phyloP scores from a whole-genome alignment of 768 basidiomycete species.

The Galerina sulciceps region DNA sequence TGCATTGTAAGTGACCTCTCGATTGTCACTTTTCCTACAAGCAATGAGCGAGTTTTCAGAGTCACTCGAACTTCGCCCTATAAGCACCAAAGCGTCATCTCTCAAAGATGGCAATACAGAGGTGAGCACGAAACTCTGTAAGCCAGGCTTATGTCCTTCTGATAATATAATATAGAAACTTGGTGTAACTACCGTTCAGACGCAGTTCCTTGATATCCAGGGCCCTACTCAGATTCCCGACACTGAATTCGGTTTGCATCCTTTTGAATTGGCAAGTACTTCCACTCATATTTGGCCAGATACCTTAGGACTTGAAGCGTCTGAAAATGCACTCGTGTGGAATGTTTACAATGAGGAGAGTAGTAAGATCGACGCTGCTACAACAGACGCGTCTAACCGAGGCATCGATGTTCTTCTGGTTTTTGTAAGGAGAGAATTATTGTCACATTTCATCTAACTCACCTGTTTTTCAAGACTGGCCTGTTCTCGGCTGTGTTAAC shows the following conservation, averaged over 20 bases:
- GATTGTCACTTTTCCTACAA: too few species aligned
- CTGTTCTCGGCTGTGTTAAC: constrained; percentile 45
- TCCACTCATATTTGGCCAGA: neutral
- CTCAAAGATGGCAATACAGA: neutral
- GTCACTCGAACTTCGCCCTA: neutral
- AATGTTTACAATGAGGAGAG: constrained; percentile 42
- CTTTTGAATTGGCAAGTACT: neutral
- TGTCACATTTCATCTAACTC: neutral
- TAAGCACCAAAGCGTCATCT: neutral
- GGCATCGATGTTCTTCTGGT: constrained; percentile 45
- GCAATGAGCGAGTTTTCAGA: neutral
- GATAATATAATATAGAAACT: neutral
- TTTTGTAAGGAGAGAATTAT: constrained; percentile 33
- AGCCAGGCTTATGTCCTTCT: neutral
- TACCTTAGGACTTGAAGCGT: constrained; percentile 33
- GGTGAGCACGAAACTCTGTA: neutral
- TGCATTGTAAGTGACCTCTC: neutral
- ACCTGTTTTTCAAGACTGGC: constrained; percentile 32
- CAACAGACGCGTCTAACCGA: constrained; percentile 40
- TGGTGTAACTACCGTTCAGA: neutral
- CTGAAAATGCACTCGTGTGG: constrained; percentile 39
- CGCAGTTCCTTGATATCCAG: neutral
- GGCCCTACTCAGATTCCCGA: neutral
- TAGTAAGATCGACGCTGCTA: constrained; percentile 30
- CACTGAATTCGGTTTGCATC: neutral